Base-by-base conservation (phyloP, 805 yeast genomes). In the Jamesozyma gamospora region DNA sequence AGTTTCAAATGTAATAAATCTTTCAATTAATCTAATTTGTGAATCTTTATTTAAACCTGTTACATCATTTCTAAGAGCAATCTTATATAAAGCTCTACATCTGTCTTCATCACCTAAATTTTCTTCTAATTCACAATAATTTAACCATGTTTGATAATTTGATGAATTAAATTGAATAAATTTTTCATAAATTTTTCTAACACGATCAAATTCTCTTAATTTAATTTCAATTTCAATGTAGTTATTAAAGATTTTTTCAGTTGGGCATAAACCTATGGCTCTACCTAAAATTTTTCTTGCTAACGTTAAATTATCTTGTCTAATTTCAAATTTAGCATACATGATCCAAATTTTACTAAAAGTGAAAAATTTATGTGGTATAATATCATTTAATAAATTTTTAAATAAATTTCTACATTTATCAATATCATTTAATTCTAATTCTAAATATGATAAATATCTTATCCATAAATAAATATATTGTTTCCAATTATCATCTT, bases 161-260 rank as follows among this genome's bases (percentile, higher is more conserved):
- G 30, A 9, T n/a, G 63, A 56, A 14, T 45, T 40, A 3, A 60
- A 53, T 1, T 67, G 52, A 7, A 65, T 44, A 63, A 72, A 74
- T 51, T 75, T 78, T 46, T 79, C 83, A 55, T 76, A 86, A 3
- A 92, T 52, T 54, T 65, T 76, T 26, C 97, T 64, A 7, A 81
- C 87, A 28, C 96, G 62, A 44, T 82, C 94, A 67, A 82, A 82
- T 50, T 87, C 92, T 28, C 82, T 82, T 34, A 88, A 56, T 39
- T 67, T 63, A 29, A 64, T 65, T 54, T 90, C 96, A 28, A 87
- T 47, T 1, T 62, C 65, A 35, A 90, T 79, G 59, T 92, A 92
- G 43, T 67, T 67, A 44, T 63, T 65, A 53, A 80, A 77, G 0
- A 84, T 58, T 38, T 74, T 74, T 1, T 61, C 64, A 51, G 77